Base-by-base conservation (phyloP, 2,329 filamentous ascomycete species). In the Trichothecium sympodiale region DNA sequence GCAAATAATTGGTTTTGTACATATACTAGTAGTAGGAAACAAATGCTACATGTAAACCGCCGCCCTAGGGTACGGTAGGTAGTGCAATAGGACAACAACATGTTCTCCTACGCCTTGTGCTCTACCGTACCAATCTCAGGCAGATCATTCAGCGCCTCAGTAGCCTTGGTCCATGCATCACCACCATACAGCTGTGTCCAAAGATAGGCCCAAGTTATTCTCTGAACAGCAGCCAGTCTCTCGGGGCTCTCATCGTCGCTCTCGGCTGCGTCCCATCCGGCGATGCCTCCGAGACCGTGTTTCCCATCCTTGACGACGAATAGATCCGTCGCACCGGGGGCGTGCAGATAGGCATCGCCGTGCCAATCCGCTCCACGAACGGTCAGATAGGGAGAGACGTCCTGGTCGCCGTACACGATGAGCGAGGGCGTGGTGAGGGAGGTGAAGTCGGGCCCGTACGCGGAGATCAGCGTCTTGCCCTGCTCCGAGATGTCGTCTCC, bases 231-330 rank as follows among this genome's bases (percentile, higher is more conserved):
- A 0, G 41, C 46, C 23, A 52, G 33, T 5, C 49, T 38, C 38
- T 52, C 47, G 0, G 43, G 30, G 10, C 40, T 42, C 18, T 52
- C 49, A 6, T 52, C 48, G 12, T 42, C 37, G 5, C 42, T 46
- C 30, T 52, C 49, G 5, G 39, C 31, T 1, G 49, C 48, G 15
- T 52, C 45, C 49, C 49, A 52, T 2, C 46, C 45, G 10, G 44
- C 45, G 0, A 52, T 42, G 1, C 50, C 50, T 3, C 50, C 50
- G 17, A 52, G 50, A 0, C 46, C 46, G 17, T 52, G 50, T 7
- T 43, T 39, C 8, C 50, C 49, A 2, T 42, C 46, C 16, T 42
- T 45, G 0, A 52, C 34, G 4, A 31, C 26, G 3, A 47, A 45
- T 0, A 47, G 42, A 2, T 42, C 37, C n/a, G 52, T 52, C 2